These are phyloP conservation scores for Hypomontagnella monticulosa DNA, from an alignment of 495 filamentous ascomycete species.

Conservation along the genomic window DNA sequence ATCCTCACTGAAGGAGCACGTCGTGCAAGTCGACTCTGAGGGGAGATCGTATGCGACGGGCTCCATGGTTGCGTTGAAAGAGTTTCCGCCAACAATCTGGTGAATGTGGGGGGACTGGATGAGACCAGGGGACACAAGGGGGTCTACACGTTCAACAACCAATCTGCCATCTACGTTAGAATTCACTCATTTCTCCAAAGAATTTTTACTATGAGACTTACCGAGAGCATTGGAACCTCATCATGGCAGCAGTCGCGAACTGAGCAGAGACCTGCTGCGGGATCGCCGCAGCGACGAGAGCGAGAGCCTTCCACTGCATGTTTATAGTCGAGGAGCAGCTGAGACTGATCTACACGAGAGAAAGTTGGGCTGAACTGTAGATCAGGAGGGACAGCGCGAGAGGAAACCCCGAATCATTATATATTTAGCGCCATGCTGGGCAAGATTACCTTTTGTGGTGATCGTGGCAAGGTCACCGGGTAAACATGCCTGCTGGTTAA, in stretches of 20 bases:
- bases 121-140: conserved; percentile 46
- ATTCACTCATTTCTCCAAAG: neutral
- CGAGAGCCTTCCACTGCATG: conserved; percentile 41
- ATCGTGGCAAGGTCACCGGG: conserved; percentile 30
- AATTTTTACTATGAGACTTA: conserved; percentile 9
- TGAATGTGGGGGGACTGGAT: conserved; percentile 47
- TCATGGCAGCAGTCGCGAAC: conserved; percentile 40
- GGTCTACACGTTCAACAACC: conserved; percentile 53
- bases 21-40: conserved; percentile 47
- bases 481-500: conserved; percentile 36
- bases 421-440: conserved; percentile 3
- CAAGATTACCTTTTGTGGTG: conserved; percentile 17
- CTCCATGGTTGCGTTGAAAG: conserved; percentile 49
- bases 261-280: conserved; percentile 37
- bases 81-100: conserved; percentile 48
- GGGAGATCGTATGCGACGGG: conserved; percentile 38
- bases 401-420: conserved; percentile 23
- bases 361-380: conserved; percentile 23
- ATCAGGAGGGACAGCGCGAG: conserved; percentile 10
- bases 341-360: conserved; percentile 30
- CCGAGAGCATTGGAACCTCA: conserved; percentile 38
- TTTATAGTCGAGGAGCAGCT: conserved; percentile 22
- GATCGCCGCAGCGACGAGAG: conserved; percentile 35
- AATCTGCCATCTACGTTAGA: conserved; percentile 25
- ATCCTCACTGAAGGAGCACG: conserved; percentile 50